phyloP scores from a whole-genome alignment of 768 basidiomycete genomes.

The Russula earlei region DNA sequence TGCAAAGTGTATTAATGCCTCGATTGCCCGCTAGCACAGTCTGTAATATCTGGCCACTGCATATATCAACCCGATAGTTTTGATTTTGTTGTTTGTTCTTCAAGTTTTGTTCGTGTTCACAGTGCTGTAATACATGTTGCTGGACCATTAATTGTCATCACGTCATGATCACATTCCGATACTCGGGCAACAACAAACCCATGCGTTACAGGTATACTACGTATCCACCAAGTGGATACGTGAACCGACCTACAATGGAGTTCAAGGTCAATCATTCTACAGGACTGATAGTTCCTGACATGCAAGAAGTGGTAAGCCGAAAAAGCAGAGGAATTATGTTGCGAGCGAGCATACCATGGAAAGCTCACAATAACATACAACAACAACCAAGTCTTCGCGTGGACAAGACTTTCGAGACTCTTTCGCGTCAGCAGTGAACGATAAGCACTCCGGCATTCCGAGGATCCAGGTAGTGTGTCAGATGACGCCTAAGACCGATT shows the following conservation, averaged over 20 bases:
- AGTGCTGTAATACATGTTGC: neutral
- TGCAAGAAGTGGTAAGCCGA: too few species aligned
- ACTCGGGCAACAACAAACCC: neutral
- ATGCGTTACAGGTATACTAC: neutral
- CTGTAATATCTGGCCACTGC: neutral
- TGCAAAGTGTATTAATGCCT: neutral
- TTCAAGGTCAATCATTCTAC: too few species aligned
- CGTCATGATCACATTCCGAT: neutral
- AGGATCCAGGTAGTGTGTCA: neutral
- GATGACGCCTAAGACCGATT: neutral
- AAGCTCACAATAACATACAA: too few species aligned
- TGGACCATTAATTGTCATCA: neutral
- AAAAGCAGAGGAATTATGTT: too few species aligned
- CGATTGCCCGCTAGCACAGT: neutral
- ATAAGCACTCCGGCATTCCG: conserved; percentile 5
- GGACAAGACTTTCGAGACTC: neutral
- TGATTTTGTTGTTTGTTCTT: neutral
- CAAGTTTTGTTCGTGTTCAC: neutral
- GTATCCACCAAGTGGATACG: neutral
- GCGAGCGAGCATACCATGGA: too few species aligned
- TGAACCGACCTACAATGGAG: neutral
- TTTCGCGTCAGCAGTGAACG: neutral
- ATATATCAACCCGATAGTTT: neutral
- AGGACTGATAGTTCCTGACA: too few species aligned
- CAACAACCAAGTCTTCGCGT: neutral